Evolutionary conservation across 1,284 basidiomycete genomes (phyloP).

Genomic region (Pseudozyma tsukubaensis): DNA sequence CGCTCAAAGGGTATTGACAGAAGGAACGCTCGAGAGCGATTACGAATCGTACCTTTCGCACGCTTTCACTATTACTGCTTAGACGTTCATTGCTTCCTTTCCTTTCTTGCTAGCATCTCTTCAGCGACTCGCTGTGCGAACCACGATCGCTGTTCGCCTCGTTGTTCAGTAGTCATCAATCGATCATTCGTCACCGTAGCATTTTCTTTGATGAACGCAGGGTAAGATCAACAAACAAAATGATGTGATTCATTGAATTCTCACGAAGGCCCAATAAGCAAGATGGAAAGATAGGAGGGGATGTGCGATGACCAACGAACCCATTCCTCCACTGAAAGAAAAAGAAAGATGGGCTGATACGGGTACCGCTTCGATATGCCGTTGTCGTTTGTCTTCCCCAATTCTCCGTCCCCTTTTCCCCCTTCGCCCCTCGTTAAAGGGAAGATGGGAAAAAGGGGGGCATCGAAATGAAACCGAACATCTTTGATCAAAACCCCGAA

Average conservation of each 20-base stretch:
- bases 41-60: conserved; percentile 73
- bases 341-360: conserved; percentile 48
- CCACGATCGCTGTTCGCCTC: too few species aligned
- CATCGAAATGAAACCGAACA: conserved; percentile 46
- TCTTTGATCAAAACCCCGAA: conserved; percentile 28
- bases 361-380: conserved; percentile 38
- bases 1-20: conserved; percentile 75
- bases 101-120: too few species aligned
- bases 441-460: conserved; percentile 7
- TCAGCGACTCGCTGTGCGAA: too few species aligned
- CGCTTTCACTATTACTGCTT: conserved; percentile 45
- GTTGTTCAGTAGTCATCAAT: too few species aligned
- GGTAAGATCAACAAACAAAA: too few species aligned
- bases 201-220: too few species aligned
- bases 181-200: too few species aligned
- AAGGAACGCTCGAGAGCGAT: conserved; percentile 73
- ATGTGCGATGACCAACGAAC: conserved; percentile 51
- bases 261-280: background rate
- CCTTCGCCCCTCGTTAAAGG: background rate
- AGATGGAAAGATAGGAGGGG: background rate
- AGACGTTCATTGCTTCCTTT: too few species aligned
- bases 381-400: conserved; percentile 48
- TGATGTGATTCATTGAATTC: too few species aligned
- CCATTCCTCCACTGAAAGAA: conserved; percentile 46
- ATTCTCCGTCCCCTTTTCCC: conserved; percentile 30